These are phyloP conservation scores for Russula emetica DNA, from an alignment of 768 basidiomycete species.

Conservation along the genomic window DNA sequence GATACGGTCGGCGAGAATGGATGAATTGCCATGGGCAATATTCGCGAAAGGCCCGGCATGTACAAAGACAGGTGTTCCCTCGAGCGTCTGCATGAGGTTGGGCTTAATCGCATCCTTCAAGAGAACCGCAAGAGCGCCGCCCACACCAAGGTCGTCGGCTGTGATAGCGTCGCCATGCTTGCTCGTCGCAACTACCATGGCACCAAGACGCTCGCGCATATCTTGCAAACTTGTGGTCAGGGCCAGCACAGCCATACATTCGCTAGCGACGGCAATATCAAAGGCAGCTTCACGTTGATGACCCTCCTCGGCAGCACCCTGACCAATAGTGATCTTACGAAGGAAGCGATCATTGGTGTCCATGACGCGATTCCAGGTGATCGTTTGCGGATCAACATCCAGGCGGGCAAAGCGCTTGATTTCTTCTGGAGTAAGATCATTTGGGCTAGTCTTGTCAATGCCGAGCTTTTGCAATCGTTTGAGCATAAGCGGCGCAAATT, in stretches of 20 bases:
- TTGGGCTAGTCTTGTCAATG: conserved; percentile 89
- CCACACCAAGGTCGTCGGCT: conserved; percentile 92
- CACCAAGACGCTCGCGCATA: conserved; percentile 88
- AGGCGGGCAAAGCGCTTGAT: conserved; percentile 85
- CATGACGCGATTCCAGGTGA: conserved; percentile 97
- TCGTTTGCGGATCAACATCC: conserved; percentile 84
- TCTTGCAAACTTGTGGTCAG: conserved; percentile 83
- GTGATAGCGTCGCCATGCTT: conserved; percentile 89
- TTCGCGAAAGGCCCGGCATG: conserved; percentile 99
- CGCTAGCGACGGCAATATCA: conserved; percentile 95
- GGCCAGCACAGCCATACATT: conserved; percentile 97
- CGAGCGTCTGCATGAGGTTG: conserved; percentile 96
- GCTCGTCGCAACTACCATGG: conserved; percentile 95
- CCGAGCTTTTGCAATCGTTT: conserved; percentile 93
- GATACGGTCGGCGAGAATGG: conserved; percentile 94
- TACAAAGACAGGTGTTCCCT: conserved; percentile 98
- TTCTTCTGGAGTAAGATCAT: conserved; percentile 90
- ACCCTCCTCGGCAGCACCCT: conserved; percentile 83
- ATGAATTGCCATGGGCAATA: conserved; percentile 98
- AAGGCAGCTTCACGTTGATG: conserved; percentile 87
- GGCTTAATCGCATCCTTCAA: conserved; percentile 99
- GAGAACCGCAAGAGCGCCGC: conserved; percentile 91
- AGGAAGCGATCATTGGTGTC: conserved; percentile 98
- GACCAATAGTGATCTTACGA: conserved; percentile 90
- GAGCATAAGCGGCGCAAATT: conserved; percentile 94